Conservation (phyloP, 345 rosid genomes). For the Carallia pectinifolia region DNA sequence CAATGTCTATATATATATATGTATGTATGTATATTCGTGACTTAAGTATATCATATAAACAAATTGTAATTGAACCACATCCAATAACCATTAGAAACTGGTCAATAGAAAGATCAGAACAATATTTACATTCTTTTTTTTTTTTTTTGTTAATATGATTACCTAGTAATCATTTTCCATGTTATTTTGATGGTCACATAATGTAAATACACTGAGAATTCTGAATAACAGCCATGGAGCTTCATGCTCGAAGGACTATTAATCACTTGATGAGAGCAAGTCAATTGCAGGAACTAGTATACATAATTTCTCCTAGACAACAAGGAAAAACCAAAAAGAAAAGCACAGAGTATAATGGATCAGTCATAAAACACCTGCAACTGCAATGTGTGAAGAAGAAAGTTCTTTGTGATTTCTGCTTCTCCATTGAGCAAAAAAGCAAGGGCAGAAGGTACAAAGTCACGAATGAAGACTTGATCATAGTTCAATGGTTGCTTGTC, state of each 20-base stretch:
- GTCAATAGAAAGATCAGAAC: no score
- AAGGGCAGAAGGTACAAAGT: conserved; percentile 92
- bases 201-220: background rate
- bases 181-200: no score
- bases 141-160: no score
- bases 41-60: no score
- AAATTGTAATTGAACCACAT: no score
- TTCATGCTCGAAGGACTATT: background rate
- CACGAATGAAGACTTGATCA: conserved; percentile 94
- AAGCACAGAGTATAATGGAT: background rate
- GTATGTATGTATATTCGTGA: no score
- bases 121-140: no score
- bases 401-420: conserved; percentile 82
- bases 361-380: conserved; percentile 60
- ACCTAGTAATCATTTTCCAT: no score
- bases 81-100: no score
- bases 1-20: no score
- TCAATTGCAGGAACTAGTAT: background rate
- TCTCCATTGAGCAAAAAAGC: conserved; percentile 91
- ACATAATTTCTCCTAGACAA: background rate
- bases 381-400: conserved; percentile 89
- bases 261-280: background rate
- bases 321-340: background rate
- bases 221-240: background rate
- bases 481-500: conserved; percentile 75